Conservation (phyloP, 1,139 yeast genomes). For the Saccharomyces hybrid region DNA sequence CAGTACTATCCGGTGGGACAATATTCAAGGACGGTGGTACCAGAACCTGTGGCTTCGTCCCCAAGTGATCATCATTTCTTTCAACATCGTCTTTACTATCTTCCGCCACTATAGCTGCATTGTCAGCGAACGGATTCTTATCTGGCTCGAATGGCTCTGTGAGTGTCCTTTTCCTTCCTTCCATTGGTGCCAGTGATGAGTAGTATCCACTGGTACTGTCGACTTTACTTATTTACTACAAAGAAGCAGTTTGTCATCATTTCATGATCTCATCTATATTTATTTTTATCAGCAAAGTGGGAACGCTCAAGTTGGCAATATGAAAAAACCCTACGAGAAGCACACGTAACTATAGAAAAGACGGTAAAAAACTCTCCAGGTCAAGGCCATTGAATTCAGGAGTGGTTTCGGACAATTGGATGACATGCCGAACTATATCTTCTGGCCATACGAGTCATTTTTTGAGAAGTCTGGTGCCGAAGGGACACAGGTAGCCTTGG, state of each 20-base stretch:
- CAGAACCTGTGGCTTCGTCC: background rate
- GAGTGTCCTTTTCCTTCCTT: slow-evolving; percentile 1
- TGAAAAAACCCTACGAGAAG: background rate
- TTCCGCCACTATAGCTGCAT: background rate
- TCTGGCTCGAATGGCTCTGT: slow-evolving; percentile 6
- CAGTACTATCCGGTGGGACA: slow-evolving; percentile 4
- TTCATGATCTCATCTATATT: background rate
- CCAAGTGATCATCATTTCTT: background rate
- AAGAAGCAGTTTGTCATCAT: background rate
- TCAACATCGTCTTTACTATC: background rate
- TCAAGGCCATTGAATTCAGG: background rate
- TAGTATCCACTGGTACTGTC: background rate
- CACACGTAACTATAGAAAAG: background rate
- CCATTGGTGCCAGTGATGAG: background rate
- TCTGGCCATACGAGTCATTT: slow-evolving; percentile 18
- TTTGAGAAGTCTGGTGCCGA: slow-evolving; percentile 3
- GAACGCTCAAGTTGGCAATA: background rate
- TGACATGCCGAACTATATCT: slow-evolving; percentile 16
- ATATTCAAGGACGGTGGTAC: slow-evolving; percentile 4
- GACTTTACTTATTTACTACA: background rate
- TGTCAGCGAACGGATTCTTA: background rate
- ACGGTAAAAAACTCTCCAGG: background rate
- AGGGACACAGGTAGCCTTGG: slow-evolving; percentile 13
- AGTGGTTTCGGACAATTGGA: background rate
- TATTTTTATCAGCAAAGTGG: background rate